phyloP scores from a whole-genome alignment of 257 asterid species.

The Lycium barbarum region DNA sequence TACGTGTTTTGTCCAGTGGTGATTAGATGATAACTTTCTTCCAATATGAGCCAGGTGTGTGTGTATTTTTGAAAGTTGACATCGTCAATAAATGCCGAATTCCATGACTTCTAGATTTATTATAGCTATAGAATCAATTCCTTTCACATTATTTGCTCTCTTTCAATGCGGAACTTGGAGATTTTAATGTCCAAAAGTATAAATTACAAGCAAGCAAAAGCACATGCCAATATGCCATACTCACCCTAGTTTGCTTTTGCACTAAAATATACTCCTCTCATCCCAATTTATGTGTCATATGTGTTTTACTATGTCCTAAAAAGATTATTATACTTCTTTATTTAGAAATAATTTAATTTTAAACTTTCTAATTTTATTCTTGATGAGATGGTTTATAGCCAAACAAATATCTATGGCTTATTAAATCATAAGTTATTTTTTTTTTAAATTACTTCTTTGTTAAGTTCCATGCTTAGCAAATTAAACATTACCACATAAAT shows the following conservation, averaged over 20 bases:
- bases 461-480: too few species aligned
- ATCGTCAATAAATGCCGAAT: neutral
- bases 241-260: neutral
- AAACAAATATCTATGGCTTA: too few species aligned
- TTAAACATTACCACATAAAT: too few species aligned
- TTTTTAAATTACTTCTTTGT: too few species aligned
- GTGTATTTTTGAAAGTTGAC: slow-evolving; percentile 9
- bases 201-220: neutral
- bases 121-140: neutral
- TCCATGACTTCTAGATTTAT: neutral
- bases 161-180: neutral
- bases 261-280: neutral
- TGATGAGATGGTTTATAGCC: too few species aligned
- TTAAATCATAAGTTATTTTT: too few species aligned
- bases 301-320: too few species aligned
- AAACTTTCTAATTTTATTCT: too few species aligned
- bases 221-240: neutral
- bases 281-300: too few species aligned
- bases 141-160: slow-evolving; percentile 8
- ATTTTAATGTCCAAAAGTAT: neutral
- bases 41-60: neutral
- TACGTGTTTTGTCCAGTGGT: neutral
- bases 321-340: too few species aligned
- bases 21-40: neutral
- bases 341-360: too few species aligned